Base-by-base conservation (phyloP, 305 asterid species). In the Rubia occidens region DNA sequence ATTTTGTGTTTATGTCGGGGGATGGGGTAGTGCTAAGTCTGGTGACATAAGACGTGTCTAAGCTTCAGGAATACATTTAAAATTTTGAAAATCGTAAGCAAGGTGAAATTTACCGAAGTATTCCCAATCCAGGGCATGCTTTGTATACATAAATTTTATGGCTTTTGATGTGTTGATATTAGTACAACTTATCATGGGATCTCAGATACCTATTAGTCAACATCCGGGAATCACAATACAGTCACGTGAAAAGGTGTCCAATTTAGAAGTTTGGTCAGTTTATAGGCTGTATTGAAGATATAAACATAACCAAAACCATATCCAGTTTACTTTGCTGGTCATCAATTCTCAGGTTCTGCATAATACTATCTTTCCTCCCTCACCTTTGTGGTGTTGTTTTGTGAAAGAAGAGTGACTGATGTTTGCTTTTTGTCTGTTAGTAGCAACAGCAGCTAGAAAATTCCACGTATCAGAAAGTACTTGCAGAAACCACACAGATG, bases 361-460 rank as follows among this genome's bases (percentile, higher is more conserved):
- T 32, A 26, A 14, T 8, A 45, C 11, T n/a, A 39, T 61, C 4
- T 44, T 39, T 45, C 40, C 54, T 77, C 58, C 55, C 65, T 4
- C 8, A 9, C 15, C 67, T 18, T 62, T 17, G 35, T 14, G 11
- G 18, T 21, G 59, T 54, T 29, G 8, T 29, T 53, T 54, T 24
- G 17, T 61, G 67, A 18, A 51, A 15, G 17, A 4, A 56, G 40
- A 72, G 68, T 66, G 56, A 76, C 69, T 88, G 69, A 86, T 77
- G 76, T 80, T 74, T 62, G 76, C 84, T 74, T 71, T 78, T 85
- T 89, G 82, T 60, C 65, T 83, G 94, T 81, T 89, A 84, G 90
- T 91, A 89, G 97, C 87, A 86, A 87, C 89, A 86, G 75, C 89
- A 87, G 83, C 80, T 78, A 64, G 95, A 89, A 72, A 83, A 78